Conservation (phyloP, 805 yeast genomes). For the Maudiozyma serrabonitensis region DNA sequence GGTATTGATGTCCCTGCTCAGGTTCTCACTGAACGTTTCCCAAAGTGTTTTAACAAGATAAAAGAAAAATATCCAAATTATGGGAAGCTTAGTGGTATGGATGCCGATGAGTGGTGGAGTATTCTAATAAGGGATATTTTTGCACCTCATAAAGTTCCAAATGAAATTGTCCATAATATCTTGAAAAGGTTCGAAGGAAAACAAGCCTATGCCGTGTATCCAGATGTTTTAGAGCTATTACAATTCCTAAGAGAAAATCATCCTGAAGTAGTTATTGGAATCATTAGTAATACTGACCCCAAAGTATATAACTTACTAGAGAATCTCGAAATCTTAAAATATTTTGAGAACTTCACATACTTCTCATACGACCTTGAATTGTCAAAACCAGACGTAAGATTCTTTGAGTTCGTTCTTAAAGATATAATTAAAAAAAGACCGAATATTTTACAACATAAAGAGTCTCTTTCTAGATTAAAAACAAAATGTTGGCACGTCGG, state of each 20-base stretch:
- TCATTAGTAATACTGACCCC: slow-evolving; percentile 56
- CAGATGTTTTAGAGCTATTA: slow-evolving; percentile 44
- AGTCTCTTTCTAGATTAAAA: slow-evolving; percentile 12
- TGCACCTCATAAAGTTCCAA: slow-evolving; percentile 26
- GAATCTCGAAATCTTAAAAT: slow-evolving; percentile 36
- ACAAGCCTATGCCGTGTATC: slow-evolving; percentile 44
- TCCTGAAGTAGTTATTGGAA: slow-evolving; percentile 33
- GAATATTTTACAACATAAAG: slow-evolving; percentile 6
- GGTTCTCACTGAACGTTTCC: slow-evolving; percentile 22
- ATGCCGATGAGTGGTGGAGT: slow-evolving; percentile 49
- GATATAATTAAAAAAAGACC: slow-evolving; percentile 20
- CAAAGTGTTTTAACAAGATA: slow-evolving; percentile 30
- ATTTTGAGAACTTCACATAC: slow-evolving; percentile 34
- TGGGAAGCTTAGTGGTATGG: slow-evolving; percentile 37
- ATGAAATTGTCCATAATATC: slow-evolving; percentile 36
- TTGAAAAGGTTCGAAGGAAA: slow-evolving; percentile 39
- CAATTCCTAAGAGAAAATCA: slow-evolving; percentile 21
- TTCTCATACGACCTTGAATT: slow-evolving; percentile 49
- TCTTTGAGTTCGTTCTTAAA: slow-evolving; percentile 35
- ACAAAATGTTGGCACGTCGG: slow-evolving; percentile 54
- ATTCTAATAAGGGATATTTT: slow-evolving; percentile 38
- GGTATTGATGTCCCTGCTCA: slow-evolving; percentile 31
- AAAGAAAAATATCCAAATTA: slow-evolving; percentile 45
- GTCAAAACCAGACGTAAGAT: slow-evolving; percentile 41
- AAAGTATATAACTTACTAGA: slow-evolving; percentile 38